Evolutionary conservation across 345 rosid species (phyloP).

Genomic region (Sisymbrium altissimum): DNA sequence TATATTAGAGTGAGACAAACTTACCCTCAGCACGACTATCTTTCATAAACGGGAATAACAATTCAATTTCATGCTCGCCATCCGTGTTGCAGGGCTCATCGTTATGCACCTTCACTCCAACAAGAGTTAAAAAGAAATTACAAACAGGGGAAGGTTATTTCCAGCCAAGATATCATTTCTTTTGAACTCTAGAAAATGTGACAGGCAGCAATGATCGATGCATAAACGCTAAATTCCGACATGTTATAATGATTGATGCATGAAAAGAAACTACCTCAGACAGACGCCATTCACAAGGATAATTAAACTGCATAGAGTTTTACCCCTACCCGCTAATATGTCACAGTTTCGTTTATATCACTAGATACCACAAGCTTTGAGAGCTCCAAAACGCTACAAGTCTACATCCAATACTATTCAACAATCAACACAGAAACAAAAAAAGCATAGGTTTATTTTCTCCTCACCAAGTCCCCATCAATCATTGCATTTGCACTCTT

Average conservation of each 20-base stretch:
- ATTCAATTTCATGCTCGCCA: slow-evolving; percentile 67
- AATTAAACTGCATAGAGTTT: background rate
- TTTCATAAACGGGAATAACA: slow-evolving; percentile 70
- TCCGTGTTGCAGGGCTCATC: slow-evolving; percentile 57
- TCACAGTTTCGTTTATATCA: background rate
- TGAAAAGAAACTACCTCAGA: background rate
- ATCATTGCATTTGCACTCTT: slow-evolving; percentile 64
- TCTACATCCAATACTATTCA: background rate
- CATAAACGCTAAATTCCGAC: background rate
- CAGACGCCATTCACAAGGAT: background rate
- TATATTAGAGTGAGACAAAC: slow-evolving; percentile 10
- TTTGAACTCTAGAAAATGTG: background rate
- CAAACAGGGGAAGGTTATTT: background rate
- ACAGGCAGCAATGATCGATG: background rate
- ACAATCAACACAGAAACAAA: background rate
- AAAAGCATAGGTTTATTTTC: background rate
- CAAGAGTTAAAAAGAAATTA: background rate
- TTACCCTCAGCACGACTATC: slow-evolving; percentile 53
- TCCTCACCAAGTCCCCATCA: slow-evolving; percentile 79
- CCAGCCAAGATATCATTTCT: background rate
- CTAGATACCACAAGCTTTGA: background rate
- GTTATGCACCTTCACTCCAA: slow-evolving; percentile 44
- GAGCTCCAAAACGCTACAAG: background rate
- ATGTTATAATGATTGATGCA: background rate
- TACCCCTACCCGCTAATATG: background rate